phyloP scores from a whole-genome alignment of 306 rosid genomes.

The Pachyrhizus erosus region DNA sequence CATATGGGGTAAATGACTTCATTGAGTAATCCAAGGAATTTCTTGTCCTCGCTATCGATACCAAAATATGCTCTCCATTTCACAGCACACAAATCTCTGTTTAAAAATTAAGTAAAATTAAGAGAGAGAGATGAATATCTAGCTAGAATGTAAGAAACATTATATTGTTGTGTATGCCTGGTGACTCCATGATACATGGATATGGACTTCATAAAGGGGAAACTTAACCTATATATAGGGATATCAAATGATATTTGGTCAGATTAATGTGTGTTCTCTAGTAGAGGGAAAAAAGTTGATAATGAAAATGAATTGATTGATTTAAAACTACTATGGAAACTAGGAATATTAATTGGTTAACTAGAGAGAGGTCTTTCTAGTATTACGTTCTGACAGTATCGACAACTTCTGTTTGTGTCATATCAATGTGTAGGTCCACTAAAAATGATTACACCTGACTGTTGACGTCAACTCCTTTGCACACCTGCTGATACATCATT shows the following conservation, averaged over 20 bases:
- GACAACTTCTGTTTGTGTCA: conserved; percentile 10
- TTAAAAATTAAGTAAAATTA: not conserved
- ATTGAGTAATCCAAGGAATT: conserved; percentile 22
- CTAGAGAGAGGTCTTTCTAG: not conserved
- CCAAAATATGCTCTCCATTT: conserved; percentile 12
- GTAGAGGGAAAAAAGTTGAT: not conserved
- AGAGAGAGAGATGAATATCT: not conserved
- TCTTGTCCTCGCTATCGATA: not conserved
- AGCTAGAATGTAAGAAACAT: not conserved
- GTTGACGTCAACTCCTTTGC: too few relatives aligned
- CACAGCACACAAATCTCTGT: not conserved
- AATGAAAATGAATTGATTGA: not conserved
- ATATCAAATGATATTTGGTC: not conserved
- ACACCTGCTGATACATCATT: too few relatives aligned
- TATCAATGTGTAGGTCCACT: too few relatives aligned
- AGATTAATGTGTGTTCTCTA: not conserved
- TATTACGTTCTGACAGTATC: conserved; percentile 8
- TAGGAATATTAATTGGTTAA: not conserved
- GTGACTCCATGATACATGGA: conserved; percentile 55
- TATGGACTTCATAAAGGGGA: not conserved
- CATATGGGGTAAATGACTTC: not conserved
- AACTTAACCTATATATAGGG: not conserved
- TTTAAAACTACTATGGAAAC: not conserved
- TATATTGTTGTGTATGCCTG: conserved; percentile 32
- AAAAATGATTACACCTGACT: too few relatives aligned